phyloP scores from a whole-genome alignment of 2,329 filamentous ascomycete genomes.

The Fusarium xyrophilum region DNA sequence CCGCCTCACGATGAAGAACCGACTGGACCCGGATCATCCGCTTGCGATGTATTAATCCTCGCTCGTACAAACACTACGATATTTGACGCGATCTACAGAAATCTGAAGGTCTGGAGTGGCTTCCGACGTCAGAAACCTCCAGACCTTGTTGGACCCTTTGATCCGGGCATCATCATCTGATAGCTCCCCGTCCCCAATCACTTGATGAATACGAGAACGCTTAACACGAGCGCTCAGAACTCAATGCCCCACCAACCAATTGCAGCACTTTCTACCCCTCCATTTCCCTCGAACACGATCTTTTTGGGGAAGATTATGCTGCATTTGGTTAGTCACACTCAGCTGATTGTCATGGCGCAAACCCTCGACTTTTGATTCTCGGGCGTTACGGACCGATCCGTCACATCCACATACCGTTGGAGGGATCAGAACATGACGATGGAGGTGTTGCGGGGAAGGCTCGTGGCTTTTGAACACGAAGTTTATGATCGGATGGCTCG shows the following conservation, averaged over 20 bases:
- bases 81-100: fast-evolving
- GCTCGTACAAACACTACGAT: fast-evolving
- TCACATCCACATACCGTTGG: neutral
- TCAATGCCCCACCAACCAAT: neutral
- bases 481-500: neutral
- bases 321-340: neutral
- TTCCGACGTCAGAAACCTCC: neutral
- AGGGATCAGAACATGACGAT: neutral
- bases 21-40: neutral
- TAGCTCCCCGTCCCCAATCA: no score
- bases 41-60: fast-evolving
- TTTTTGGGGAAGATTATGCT: neutral
- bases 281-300: neutral
- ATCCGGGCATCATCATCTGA: neutral
- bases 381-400: neutral
- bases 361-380: neutral
- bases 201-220: neutral
- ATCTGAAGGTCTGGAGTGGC: neutral
- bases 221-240: neutral
- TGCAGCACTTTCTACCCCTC: neutral
- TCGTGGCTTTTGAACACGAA: slow-evolving; percentile 1
- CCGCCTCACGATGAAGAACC: neutral
- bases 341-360: neutral
- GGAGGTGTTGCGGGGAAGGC: neutral
- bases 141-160: neutral